phyloP scores from a whole-genome alignment of 352 stramenopile species.

The Thraustochytrium striatum region DNA sequence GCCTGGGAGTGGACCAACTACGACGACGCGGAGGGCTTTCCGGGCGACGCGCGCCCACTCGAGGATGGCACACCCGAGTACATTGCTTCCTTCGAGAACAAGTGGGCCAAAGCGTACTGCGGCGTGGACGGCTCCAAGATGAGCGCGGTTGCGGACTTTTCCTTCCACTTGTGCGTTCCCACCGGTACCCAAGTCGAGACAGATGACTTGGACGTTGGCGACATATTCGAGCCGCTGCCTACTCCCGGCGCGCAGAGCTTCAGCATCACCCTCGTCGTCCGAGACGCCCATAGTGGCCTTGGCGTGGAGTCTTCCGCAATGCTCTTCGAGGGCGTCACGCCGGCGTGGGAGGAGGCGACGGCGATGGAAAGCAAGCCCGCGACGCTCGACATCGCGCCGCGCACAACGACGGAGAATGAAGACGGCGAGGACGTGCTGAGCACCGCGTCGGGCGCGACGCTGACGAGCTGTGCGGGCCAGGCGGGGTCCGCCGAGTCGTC shows the following conservation, averaged over 20 bases:
- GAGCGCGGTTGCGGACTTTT: constrained; percentile 4
- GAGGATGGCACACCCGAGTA: background rate
- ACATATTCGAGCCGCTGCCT: background rate
- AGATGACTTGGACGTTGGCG: too few relatives aligned
- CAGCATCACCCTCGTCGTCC: background rate
- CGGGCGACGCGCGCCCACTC: constrained; percentile 16
- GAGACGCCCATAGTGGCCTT: background rate
- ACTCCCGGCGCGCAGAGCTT: background rate
- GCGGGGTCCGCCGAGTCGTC: background rate
- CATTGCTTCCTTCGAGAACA: constrained; percentile 8
- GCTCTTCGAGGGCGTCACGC: constrained; percentile 3
- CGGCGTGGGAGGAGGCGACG: constrained; percentile 22
- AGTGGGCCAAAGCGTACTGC: constrained; percentile 41
- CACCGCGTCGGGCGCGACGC: background rate
- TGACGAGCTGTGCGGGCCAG: background rate
- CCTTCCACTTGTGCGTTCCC: constrained; percentile 21
- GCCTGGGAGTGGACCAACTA: constrained; percentile 37
- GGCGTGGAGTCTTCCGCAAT: constrained; percentile 22
- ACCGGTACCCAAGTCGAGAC: background rate
- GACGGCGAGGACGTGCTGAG: background rate
- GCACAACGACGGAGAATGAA: background rate
- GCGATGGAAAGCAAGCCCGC: background rate
- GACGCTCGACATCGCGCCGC: background rate
- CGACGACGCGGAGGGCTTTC: constrained; percentile 22
- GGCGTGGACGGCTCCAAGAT: constrained; percentile 23